Base-by-base conservation (phyloP, 257 asterid genomes). In the Nicotiana paniculata region DNA sequence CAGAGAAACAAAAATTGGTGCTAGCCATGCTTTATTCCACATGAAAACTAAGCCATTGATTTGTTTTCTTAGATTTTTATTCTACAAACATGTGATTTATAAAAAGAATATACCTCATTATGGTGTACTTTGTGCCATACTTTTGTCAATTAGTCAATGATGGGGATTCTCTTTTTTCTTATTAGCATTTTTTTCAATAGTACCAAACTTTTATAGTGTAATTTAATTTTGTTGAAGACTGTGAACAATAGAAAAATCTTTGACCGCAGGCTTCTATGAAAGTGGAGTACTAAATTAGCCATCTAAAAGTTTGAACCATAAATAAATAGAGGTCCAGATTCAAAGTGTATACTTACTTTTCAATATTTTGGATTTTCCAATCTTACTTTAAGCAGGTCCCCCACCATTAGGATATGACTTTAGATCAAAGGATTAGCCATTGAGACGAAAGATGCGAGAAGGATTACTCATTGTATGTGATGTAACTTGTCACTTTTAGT, bases 141-240 rank as follows among this genome's bases (percentile, higher is more conserved):
- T 26, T 39, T 74, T 74, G 61, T 72, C 33, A 74, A 43, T 24
- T 72, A 21, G 61, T 24, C 79, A 48, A 74, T 46, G 59, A 74
- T 74, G 62, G 24, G 62, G 33, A 48, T 33, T 8, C 26, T 26
- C 39, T 1, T 7, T 26, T 48, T 46, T 21, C 9, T 70, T n/a
- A 13, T 51, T 13, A 51, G 4, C 55, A 51, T 16, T 33, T 69
- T 72, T n/a, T 35, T 70, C 43, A 72, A 43, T 43, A 21, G 57
- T 72, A 5, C 3, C 58, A 70, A 43, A 43, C 33, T 70, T 70
- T 10, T 26, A 4, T 26, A 4, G 69, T 63, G 39, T 24, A 59
- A 72, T 72, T 72, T 72, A 46, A 72, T 72, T 72, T 7, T 72
- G 79, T 46, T 72, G 79, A 24, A 72, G 37, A 72, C 18, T 30